Conservation (phyloP, 495 filamentous ascomycete species). For the Neurospora intermedia region DNA sequence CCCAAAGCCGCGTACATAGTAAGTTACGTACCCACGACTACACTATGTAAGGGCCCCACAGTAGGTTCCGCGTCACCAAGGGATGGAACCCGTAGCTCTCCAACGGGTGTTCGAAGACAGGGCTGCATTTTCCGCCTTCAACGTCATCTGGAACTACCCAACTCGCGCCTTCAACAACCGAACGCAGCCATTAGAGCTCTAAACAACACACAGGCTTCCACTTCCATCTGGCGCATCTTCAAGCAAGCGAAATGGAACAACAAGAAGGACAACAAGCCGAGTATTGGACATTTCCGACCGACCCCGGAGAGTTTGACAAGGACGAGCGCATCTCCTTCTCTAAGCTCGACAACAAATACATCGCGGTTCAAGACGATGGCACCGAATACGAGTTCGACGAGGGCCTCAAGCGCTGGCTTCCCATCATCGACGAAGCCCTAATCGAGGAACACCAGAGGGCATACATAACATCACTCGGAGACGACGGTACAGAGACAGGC, state of each 20-base stretch:
- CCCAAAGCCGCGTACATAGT: too few species aligned
- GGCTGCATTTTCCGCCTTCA: neutral
- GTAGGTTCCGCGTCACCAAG: neutral
- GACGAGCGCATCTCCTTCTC: conserved; percentile 84
- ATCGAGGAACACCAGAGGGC: conserved; percentile 66
- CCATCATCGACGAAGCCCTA: conserved; percentile 69
- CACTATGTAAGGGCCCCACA: neutral
- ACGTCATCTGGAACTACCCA: neutral
- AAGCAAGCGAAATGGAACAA: neutral
- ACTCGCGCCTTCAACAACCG: neutral
- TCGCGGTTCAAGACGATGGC: conserved; percentile 77
- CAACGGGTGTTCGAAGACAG: neutral
- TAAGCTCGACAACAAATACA: conserved; percentile 65
- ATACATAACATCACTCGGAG: conserved; percentile 46
- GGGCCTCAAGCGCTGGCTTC: conserved; percentile 66
- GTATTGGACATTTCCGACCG: conserved; percentile 50
- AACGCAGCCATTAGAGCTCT: neutral
- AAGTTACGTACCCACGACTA: neutral
- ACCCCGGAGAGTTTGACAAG: conserved; percentile 62
- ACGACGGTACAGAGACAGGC: conserved; percentile 46
- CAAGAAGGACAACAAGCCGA: conserved; percentile 9
- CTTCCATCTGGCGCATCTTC: neutral
- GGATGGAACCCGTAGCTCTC: neutral
- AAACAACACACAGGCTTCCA: neutral
- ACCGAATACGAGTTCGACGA: conserved; percentile 75